Base-by-base conservation (phyloP, 768 basidiomycete species). In the Boletus edulis region DNA sequence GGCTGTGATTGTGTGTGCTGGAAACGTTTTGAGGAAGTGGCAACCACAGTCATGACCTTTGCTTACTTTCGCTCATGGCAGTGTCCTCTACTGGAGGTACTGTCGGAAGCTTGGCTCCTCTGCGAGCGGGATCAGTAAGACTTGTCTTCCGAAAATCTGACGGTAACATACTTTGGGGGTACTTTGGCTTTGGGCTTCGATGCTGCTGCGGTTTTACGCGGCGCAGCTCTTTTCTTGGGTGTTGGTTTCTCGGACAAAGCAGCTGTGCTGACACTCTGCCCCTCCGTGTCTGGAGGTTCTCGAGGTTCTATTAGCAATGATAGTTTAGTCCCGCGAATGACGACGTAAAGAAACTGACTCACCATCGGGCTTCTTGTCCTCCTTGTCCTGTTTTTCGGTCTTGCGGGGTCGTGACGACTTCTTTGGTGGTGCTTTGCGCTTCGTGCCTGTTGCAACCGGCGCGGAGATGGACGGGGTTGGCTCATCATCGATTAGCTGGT, bases 401-500 rank as follows among this genome's bases (percentile, higher is more conserved):
- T 82, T 84, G 57, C 81, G 79, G 39, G 81, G 71, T 59, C 80
- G 83, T 51, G 77, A 69, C 49, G 77, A 64, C 68, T 83, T 84
- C 62, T 69, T 71, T 37, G 68, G 67, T 35, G 79, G 70, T 38
- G 76, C 67, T 67, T 80, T 85, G 49, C 77, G 77, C 64, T 83
- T 84, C 56, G 77, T 72, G 41, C 74, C 63, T 32, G 81, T 75
- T 42, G 68, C 49, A 50, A 67, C 54, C 17, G 67, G 60, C 2
- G 64, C 62, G 55, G 71, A 67, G 56, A 68, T 57, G 40, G 64
- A 53, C 20, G 68, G 64, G 18, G 71, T 50, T 20, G 61, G 64
- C 48, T 65, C 85, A 55, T 89, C 89, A 69, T 91, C 89, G 61
- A 90, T 85, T 60, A 91, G 80, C 62, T 90, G 84, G 73, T 91